Evolutionary conservation across 2,329 filamentous ascomycete species (phyloP).

Genomic region (Fusarium ambrosium): DNA sequence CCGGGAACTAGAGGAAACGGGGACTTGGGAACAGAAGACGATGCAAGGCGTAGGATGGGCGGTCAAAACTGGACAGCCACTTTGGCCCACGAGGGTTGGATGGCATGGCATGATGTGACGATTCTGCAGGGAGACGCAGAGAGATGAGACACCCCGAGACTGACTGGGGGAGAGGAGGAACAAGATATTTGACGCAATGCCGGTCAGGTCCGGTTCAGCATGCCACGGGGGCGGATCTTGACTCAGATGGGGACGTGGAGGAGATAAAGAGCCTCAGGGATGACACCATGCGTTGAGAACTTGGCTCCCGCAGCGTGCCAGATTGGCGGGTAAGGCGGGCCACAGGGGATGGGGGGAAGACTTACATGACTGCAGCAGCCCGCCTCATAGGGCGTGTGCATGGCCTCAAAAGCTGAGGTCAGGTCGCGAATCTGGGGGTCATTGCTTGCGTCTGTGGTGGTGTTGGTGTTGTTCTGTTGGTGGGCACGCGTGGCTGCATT

Average conservation of each 20-base stretch:
- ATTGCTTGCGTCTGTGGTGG: not conserved
- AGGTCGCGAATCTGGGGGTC: constrained; percentile 5
- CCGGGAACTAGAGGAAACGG: constrained; percentile 13
- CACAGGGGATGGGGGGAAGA: not conserved
- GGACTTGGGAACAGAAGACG: constrained; percentile 15
- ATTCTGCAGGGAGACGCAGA: constrained; percentile 24
- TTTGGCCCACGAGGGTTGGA: not conserved
- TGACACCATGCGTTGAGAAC: not conserved
- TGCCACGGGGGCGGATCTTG: constrained; percentile 11
- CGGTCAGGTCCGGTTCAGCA: constrained; percentile 12
- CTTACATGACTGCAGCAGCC: not conserved
- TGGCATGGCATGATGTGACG: constrained; percentile 14
- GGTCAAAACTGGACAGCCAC: not conserved
- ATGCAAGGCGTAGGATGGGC: constrained; percentile 8
- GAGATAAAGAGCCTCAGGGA: constrained; percentile 1
- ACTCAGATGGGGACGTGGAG: constrained; percentile 5
- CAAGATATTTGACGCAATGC: not conserved
- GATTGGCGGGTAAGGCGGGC: constrained; percentile 15
- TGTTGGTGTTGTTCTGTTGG: constrained; percentile 7
- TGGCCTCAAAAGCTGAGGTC: constrained; percentile 2
- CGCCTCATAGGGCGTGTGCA: constrained; percentile 11
- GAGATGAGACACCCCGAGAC: constrained; percentile 30
- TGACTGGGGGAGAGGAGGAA: not conserved
- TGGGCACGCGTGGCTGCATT: constrained; percentile 32
- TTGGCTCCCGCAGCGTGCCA: constrained; percentile 30